Base-by-base conservation (phyloP, 306 rosid genomes). In the Quercus gilva region DNA sequence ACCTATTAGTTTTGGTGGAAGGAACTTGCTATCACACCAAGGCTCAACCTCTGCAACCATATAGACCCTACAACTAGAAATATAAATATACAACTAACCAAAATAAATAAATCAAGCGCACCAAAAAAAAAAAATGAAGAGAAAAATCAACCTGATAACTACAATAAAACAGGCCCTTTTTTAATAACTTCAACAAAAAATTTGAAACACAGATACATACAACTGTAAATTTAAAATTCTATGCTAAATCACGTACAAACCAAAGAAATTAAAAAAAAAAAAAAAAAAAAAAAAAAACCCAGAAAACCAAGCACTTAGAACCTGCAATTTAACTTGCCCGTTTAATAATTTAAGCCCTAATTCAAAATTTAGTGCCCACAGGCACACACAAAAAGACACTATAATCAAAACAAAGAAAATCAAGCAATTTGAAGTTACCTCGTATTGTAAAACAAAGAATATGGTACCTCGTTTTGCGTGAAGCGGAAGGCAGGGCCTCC, bases 401-500 rank as follows among this genome's bases (percentile, higher is more conserved):
- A 74, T 57, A 14, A 18, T 26, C 58, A 65, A 17, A 8, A 23
- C 55, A 31, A 55, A 45, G 57, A 71, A 45, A 45, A 45, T 45
- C 49, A 49, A 45, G 29, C 4, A 37, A 17, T 59, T 12, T 8
- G 58, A 73, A 18, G 28, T 3, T 20, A 29, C 64, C 45, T 41
- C 45, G 45, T 41, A 8, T 41, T 41, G 45, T 41, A 41, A 8
- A 71, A 74, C 21, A 59, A 61, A 56, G 69, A 59, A 45, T 53
- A 81, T 78, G 53, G 53, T 49, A 95, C 99, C 99, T 95, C 99
- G 17, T 82, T 1, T 61, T 79, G 85, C 17, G 86, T 86, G 90
- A 95, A 95, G 76, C 99, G 98, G 83, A 95, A 95, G 88, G 99
- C 90, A 53, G 99, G 99, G 82, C 92, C 93, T 82, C 99, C 99